Conservation (phyloP, 306 rosid genomes). For the Prunus dulcis region DNA sequence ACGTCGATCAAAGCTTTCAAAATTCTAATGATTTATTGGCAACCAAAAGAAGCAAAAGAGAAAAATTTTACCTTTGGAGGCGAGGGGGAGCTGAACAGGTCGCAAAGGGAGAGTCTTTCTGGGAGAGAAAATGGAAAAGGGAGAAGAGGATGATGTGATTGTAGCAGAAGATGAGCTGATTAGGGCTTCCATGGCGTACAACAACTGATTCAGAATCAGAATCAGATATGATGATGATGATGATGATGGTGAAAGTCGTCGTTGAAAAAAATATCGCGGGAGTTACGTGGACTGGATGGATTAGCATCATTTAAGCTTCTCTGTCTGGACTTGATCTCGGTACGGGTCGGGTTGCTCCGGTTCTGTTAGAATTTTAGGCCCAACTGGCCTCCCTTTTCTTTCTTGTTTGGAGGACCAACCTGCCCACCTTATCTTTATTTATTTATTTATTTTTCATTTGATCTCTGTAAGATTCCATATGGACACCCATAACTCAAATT, state of each 20-base stretch:
- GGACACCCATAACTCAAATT: too few relatives aligned
- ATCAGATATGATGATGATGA: not conserved
- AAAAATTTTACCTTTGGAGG: conserved; percentile 50
- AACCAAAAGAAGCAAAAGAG: not conserved
- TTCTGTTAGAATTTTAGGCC: not conserved
- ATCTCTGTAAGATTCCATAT: too few relatives aligned
- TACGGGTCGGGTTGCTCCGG: not conserved
- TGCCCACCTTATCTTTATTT: not conserved
- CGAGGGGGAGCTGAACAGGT: conserved; percentile 36
- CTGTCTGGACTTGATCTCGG: not conserved
- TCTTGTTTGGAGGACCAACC: not conserved
- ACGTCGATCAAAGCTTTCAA: not conserved
- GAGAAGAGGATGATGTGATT: conserved; percentile 40
- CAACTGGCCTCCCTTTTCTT: not conserved
- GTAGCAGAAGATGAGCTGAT: conserved; percentile 45
- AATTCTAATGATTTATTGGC: not conserved
- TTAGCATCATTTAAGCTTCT: not conserved
- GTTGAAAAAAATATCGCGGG: conserved; percentile 1
- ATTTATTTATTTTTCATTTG: not conserved
- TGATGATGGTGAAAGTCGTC: not conserved
- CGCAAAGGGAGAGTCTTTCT: conserved; percentile 24
- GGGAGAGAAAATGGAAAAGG: conserved; percentile 42
- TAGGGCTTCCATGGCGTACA: conserved; percentile 55
- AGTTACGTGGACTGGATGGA: not conserved
- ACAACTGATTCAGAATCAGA: not conserved